These are phyloP conservation scores for Vitis amurensis DNA, from an alignment of 164 flowering plant genomes.

Conservation along the genomic window DNA sequence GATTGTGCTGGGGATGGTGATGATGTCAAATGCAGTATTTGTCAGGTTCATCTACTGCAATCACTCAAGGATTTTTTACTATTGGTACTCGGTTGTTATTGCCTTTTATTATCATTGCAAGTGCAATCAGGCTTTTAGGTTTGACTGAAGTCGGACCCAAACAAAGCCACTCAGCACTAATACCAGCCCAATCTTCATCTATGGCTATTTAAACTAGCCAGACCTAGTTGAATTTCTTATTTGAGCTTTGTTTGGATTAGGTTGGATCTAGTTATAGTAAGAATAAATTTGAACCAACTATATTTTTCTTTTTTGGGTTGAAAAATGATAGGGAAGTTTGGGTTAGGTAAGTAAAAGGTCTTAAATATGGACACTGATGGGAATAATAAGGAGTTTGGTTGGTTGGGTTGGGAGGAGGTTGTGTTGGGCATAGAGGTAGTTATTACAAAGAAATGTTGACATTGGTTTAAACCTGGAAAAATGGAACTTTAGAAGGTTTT, in stretches of 20 bases:
- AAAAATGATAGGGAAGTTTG: too few relatives aligned
- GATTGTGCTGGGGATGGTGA: constrained; percentile 27
- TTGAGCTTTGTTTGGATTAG: neutral
- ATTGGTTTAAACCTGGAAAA: too few relatives aligned
- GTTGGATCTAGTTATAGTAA: neutral
- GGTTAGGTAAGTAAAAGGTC: too few relatives aligned
- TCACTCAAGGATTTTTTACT: neutral
- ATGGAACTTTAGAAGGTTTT: too few relatives aligned
- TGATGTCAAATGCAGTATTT: constrained; percentile 88
- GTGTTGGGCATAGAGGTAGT: too few relatives aligned
- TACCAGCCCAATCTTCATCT: neutral
- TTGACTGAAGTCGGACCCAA: neutral
- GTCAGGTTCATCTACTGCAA: constrained; percentile 65
- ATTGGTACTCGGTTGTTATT: neutral
- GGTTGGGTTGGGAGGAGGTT: too few relatives aligned
- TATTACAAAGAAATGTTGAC: too few relatives aligned
- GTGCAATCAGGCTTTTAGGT: too few relatives aligned
- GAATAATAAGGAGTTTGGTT: too few relatives aligned
- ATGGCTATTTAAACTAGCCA: neutral
- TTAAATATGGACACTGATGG: too few relatives aligned
- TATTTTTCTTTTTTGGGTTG: too few relatives aligned
- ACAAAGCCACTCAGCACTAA: neutral
- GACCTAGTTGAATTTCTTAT: neutral
- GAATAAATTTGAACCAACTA: neutral
- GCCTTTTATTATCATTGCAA: too few relatives aligned